Evolutionary conservation across 2,329 filamentous ascomycete species (phyloP).

Genomic region (Diplodia intermedia): DNA sequence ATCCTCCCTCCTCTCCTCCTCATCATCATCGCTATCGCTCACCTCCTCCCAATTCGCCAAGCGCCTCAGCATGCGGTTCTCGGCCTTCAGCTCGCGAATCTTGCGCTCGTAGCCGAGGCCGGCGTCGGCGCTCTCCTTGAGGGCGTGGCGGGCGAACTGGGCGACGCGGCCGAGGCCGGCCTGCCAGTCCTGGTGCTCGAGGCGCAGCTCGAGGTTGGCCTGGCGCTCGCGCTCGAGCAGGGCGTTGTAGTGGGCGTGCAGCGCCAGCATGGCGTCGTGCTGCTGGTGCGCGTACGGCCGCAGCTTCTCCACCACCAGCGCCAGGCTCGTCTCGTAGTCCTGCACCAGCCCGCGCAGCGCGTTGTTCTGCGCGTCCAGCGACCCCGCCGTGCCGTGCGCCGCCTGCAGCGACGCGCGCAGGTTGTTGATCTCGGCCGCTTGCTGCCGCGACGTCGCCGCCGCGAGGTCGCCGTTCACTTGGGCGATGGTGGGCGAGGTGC

Average conservation of each 20-base stretch:
- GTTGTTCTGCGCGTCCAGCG: constrained; percentile 40
- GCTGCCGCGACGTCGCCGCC: constrained; percentile 11
- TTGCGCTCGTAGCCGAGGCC: constrained; percentile 48
- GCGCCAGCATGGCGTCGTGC: constrained; percentile 51
- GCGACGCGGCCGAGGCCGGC: constrained; percentile 53
- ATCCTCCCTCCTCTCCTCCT: constrained; percentile 40
- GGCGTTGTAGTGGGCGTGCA: constrained; percentile 57
- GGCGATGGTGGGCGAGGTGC: constrained; percentile 40
- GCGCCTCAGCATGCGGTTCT: constrained; percentile 55
- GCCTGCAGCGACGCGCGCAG: constrained; percentile 44
- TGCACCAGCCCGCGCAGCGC: constrained; percentile 43
- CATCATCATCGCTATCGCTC: constrained; percentile 51
- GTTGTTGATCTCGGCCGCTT: constrained; percentile 42
- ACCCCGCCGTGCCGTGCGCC: constrained; percentile 40
- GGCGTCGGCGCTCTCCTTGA: constrained; percentile 48
- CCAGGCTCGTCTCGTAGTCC: constrained; percentile 54
- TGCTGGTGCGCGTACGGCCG: constrained; percentile 50
- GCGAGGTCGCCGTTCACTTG: constrained; percentile 46
- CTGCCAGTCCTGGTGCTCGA: constrained; percentile 59
- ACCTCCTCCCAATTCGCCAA: constrained; percentile 56
- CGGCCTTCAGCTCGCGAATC: constrained; percentile 54
- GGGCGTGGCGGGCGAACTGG: constrained; percentile 50
- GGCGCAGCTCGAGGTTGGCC: constrained; percentile 54
- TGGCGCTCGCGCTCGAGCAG: constrained; percentile 53
- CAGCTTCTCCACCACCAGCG: constrained; percentile 48